phyloP scores from a whole-genome alignment of 1,284 basidiomycete species.

The Phenoliferia sp. region DNA sequence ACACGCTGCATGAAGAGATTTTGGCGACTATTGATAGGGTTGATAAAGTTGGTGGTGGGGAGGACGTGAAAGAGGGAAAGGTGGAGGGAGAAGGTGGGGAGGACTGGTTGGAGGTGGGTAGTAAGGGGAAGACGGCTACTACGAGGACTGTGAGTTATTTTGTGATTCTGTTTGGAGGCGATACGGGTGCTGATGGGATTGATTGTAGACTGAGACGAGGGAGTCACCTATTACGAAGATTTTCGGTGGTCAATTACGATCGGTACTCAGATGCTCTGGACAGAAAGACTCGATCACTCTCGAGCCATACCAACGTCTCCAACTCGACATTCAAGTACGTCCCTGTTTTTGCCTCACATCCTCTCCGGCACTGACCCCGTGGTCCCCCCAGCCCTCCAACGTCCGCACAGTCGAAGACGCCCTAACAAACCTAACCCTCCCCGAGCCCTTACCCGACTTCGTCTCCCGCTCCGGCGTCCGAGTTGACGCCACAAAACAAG shows the following conservation, averaged over 20 bases:
- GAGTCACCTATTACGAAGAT: constrained; percentile 87
- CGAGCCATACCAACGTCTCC: constrained; percentile 86
- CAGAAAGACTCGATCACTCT: constrained; percentile 80
- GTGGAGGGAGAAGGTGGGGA: constrained; percentile 43
- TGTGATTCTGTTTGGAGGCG: background rate
- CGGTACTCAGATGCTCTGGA: constrained; percentile 71
- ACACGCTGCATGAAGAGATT: constrained; percentile 91
- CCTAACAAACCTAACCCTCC: constrained; percentile 68
- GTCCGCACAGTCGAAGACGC: constrained; percentile 80
- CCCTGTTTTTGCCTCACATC: background rate
- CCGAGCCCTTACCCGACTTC: constrained; percentile 62
- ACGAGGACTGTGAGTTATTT: constrained; percentile 63
- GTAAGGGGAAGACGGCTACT: constrained; percentile 75
- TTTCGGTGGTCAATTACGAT: constrained; percentile 91
- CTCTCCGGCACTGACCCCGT: background rate
- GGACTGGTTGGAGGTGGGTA: constrained; percentile 88
- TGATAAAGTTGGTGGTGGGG: constrained; percentile 47
- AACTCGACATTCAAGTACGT: constrained; percentile 79
- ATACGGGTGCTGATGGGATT: background rate
- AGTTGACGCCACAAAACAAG: constrained; percentile 80
- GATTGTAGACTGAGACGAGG: constrained; percentile 61
- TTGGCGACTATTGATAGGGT: constrained; percentile 55
- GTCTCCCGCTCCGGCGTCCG: constrained; percentile 51
- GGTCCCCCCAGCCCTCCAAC: constrained; percentile 55
- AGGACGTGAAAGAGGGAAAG: constrained; percentile 45